Evolutionary conservation across 2,329 filamentous ascomycete species (phyloP), one percentile per base, ranked within the genome.

Genomic region (Thyridium curvatum): DNA sequence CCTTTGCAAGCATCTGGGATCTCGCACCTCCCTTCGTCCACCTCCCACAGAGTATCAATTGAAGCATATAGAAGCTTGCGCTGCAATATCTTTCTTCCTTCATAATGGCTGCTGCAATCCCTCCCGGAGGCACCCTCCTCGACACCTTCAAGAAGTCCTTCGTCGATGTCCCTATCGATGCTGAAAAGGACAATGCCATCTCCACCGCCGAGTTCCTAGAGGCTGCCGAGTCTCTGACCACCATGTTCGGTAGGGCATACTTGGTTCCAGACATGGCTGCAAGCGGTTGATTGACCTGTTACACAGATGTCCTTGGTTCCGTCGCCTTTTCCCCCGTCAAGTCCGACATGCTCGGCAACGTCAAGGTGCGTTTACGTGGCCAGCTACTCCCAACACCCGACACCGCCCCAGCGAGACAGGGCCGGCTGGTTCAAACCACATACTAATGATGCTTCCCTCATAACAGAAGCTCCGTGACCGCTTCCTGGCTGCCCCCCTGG

Each of bases 241-340:
- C 80, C 46, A 79, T 98, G 46, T 97, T 97, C 57, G 87, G 88
- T 93, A 63, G 18, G 65, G 50, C 21, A 26, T 3, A 34, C 16
- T 31, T 17, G 30, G 29, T 36, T 10, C 13, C 30, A 26, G 16
- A n/a, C 17, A 30, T 18, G 6, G 18, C n/a, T 6, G 30, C 37
- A 29, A 37, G 30, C 9, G 13, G 12, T 14, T 4, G 8, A 6
- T 16, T 28, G 15, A 33, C 15, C 3, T n/a, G 4, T 35, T 28
- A 9, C 29, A 4, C 41, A 83, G 79, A 84, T 59, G 64, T 74
- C 41, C 69, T 84, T 38, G 79, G 79, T 45, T 74, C 76, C 33
- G 77, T 84, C 28, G 89, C 90, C 48, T 97, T 98, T 68, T 79
- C 74, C 39, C 85, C 87, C 18, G 91, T 97, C 59, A 96, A 95